Conservation (phyloP, 148 eudicot genomes). For the Salicornia ramosissima region DNA sequence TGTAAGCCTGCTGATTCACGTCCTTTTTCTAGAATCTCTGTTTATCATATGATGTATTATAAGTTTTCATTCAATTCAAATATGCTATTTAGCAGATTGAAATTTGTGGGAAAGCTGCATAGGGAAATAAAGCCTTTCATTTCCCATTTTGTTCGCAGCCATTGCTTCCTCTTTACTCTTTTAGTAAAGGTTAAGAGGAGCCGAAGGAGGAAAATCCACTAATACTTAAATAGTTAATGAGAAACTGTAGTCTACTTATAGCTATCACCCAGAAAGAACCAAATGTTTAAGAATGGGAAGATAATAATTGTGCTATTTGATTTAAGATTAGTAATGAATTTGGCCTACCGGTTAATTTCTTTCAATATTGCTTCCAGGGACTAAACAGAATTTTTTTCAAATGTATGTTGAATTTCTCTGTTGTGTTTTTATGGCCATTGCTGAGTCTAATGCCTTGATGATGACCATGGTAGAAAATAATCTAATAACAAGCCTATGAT, state of each 20-base stretch:
- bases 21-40: background rate
- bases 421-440: too few relatives aligned
- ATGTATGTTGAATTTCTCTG: too few relatives aligned
- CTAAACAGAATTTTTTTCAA: too few relatives aligned
- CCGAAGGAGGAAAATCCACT: background rate
- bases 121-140: background rate
- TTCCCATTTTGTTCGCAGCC: background rate
- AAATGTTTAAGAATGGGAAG: background rate
- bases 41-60: background rate
- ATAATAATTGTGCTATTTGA: too few relatives aligned
- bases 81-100: background rate
- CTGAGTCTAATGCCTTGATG: too few relatives aligned
- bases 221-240: background rate
- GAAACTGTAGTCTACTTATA: background rate
- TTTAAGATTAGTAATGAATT: too few relatives aligned
- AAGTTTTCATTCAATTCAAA: background rate
- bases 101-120: background rate
- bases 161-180: background rate
- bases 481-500: too few relatives aligned
- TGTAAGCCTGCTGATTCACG: constrained; percentile 48
- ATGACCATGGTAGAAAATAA: too few relatives aligned
- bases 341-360: too few relatives aligned
- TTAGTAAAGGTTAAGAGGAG: background rate
- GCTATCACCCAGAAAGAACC: background rate
- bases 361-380: background rate